Evolutionary conservation across 306 rosid species (phyloP).

Genomic region (Trifolium subterraneum): DNA sequence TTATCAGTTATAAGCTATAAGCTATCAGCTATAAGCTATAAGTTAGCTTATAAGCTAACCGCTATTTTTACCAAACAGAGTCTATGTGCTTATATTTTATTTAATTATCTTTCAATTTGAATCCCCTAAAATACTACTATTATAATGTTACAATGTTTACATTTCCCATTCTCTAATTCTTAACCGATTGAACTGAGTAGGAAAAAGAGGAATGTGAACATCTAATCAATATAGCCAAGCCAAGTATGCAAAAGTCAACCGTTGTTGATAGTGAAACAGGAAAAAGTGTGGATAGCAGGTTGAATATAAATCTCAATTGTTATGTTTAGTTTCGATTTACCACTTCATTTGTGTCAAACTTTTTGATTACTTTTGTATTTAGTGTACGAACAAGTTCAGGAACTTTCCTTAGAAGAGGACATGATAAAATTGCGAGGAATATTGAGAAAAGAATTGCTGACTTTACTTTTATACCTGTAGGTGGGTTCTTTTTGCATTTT

Average conservation of each 20-base stretch:
- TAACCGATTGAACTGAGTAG: constrained; percentile 57
- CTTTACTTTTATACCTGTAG: constrained; percentile 78
- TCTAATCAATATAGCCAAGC: constrained; percentile 78
- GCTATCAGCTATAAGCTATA: no score
- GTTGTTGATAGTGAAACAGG: constrained; percentile 88
- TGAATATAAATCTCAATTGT: constrained; percentile 27
- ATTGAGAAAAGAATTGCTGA: constrained; percentile 92
- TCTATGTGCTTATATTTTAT: no score
- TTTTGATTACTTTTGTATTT: constrained; percentile 22
- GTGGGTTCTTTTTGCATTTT: constrained; percentile 53
- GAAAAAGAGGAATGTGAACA: constrained; percentile 83
- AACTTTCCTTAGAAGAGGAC: constrained; percentile 83
- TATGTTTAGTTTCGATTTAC: not conserved
- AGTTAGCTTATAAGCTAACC: no score
- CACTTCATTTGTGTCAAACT: not conserved
- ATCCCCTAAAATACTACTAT: no score
- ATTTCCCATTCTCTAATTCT: constrained; percentile 23
- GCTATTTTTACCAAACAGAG: no score
- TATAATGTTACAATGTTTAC: no score
- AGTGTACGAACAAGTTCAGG: constrained; percentile 94
- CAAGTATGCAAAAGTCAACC: constrained; percentile 72
- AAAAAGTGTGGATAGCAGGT: constrained; percentile 91
- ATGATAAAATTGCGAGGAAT: constrained; percentile 67
- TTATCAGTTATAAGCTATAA: no score
- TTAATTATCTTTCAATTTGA: no score